These are phyloP conservation scores for Coemansia sp. DNA, from an alignment of 192 early-diverging fungal genomes.

Conservation along the genomic window DNA sequence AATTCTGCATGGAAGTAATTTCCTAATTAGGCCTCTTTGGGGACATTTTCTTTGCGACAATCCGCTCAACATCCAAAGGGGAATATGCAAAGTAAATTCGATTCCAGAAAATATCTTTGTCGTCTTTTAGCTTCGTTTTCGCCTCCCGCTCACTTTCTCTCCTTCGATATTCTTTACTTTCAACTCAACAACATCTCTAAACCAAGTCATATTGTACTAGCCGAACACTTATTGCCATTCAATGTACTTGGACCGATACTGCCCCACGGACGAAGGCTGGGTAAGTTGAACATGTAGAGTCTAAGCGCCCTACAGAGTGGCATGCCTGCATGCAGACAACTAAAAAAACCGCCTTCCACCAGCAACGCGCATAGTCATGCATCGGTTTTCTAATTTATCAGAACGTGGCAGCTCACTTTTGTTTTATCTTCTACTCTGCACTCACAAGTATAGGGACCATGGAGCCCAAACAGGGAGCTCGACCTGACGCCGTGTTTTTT, in stretches of 20 bases:
- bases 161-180: background rate
- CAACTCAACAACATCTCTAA: too few relatives aligned
- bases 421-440: background rate
- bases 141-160: background rate
- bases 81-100: background rate
- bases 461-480: constrained; percentile 22
- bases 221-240: background rate
- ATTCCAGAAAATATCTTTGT: background rate
- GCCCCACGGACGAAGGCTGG: constrained; percentile 18
- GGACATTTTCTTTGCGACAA: background rate
- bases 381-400: constrained; percentile 1
- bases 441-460: constrained; percentile 37
- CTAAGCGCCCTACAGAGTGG: background rate
- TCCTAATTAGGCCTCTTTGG: background rate
- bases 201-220: background rate
- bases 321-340: background rate
- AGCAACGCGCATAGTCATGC: background rate
- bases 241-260: background rate
- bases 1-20: background rate
- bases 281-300: constrained; percentile 9
- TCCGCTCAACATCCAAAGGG: background rate
- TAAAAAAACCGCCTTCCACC: background rate
- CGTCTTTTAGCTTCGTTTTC: background rate
- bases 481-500: constrained; percentile 42
- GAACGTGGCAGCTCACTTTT: background rate